Conservation (phyloP, 1,284 basidiomycete genomes). For the Mycena citricolor region DNA sequence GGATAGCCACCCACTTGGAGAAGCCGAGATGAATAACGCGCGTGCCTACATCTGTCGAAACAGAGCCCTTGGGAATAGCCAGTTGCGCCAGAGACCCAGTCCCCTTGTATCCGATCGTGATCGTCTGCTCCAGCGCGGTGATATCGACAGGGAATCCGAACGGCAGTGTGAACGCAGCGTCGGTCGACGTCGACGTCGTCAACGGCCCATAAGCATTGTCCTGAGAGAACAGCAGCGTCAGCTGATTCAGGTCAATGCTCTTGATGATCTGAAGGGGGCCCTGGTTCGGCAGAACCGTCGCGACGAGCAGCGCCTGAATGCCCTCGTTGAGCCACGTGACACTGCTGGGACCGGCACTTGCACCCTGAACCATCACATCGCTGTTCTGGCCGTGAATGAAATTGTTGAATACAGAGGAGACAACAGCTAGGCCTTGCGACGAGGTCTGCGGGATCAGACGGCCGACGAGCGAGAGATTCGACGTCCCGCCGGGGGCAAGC, state of each 20-base stretch:
- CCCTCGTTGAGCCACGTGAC: constrained; percentile 77
- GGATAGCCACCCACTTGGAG: constrained; percentile 32
- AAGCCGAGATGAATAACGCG: constrained; percentile 68
- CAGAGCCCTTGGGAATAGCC: constrained; percentile 59
- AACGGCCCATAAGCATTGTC: constrained; percentile 56
- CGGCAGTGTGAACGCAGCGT: constrained; percentile 66
- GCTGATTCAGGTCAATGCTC: constrained; percentile 62
- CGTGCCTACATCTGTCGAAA: constrained; percentile 60
- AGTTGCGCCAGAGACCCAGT: constrained; percentile 58
- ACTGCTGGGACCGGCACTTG: constrained; percentile 61
- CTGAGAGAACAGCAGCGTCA: constrained; percentile 62
- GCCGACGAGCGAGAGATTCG: constrained; percentile 58
- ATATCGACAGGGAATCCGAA: constrained; percentile 76
- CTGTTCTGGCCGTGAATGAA: constrained; percentile 72
- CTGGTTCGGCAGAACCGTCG: constrained; percentile 64
- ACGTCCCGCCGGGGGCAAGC: constrained; percentile 56
- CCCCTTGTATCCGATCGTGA: constrained; percentile 56
- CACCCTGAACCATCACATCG: constrained; percentile 60
- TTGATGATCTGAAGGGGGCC: constrained; percentile 67
- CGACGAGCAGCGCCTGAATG: constrained; percentile 65
- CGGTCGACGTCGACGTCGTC: constrained; percentile 60
- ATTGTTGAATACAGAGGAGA: constrained; percentile 72
- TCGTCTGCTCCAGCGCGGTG: constrained; percentile 58
- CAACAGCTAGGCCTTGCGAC: constrained; percentile 51
- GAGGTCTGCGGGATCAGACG: constrained; percentile 65